Evolutionary conservation across 2,329 filamentous ascomycete genomes (phyloP), one percentile per base, ranked within the genome.

Genomic region (Trichoderma polysporum): DNA sequence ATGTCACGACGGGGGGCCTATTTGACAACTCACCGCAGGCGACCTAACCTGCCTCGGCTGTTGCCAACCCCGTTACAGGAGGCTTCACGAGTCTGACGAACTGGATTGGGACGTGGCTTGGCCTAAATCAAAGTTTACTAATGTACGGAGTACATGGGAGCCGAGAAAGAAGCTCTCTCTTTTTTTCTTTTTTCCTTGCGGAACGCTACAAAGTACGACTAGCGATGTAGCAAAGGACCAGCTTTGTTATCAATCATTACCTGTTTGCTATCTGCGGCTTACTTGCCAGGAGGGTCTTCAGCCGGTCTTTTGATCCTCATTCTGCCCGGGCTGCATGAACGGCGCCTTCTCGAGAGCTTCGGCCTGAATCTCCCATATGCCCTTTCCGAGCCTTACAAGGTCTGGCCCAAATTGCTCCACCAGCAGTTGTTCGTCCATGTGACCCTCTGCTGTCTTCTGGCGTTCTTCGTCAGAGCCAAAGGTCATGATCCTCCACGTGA

Each of bases 401-500:
- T 70, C 60, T 1, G 68, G 41, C 0, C 81, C 80, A 67, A 82
- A 82, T 3, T 76, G 72, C 2, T 74, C 69, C 4, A 81, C 68
- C 29, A 81, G 33, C 2, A 72, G 67, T 19, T 60, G 52, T 39
- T 60, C 54, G 10, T 66, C 50, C 45, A 58, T 47, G 19, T 68
- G 66, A 8, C 53, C 49, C 15, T 57, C 62, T 2, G 67, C 31
- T 35, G 59, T 19, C 27, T 37, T 33, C 2, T 39, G 6, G 35
- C 67, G 69, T 9, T 76, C 73, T 6, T 75, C 72, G 2, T 78
- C 74, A 0, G 69, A 68, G 2, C 71, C 74, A 65, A 85, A 79
- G 0, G 81, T 85, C 3, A 79, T 75, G 0, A 68, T 41, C 35
- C 68, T 75, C 80, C 80, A 86, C 7, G 45, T 45, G 64, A 19